Evolutionary conservation across 148 eudicot genomes (phyloP), one percentile per base, ranked within the genome.

Genomic region (Nyssa sinensis): DNA sequence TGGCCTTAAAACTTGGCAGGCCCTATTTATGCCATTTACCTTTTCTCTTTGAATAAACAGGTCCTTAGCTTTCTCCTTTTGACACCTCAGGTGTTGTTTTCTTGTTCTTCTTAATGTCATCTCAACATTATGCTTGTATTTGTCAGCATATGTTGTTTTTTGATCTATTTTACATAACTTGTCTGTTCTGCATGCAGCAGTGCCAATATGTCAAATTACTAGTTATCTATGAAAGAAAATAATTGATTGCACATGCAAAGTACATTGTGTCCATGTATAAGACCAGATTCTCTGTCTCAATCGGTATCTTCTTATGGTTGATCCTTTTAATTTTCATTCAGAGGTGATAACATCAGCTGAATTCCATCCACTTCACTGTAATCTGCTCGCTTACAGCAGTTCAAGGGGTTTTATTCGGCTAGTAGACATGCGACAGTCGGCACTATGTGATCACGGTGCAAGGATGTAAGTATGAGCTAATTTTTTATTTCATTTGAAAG

Each of bases 261-360:
- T 55, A 35, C 41, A 31, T 60, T 25, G 12, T 23, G 57, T 67
- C 71, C 69, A 29, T 80, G 23, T 75, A 3, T 83, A 68, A 62
- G 44, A 29, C 35, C 63, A 21, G 17, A 58, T 66, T 74, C 12
- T 69, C 13, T 32, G 29, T 21, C 61, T 41, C 49, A 33, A 14
- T 62, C 3, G 3, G 9, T 41, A 57, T 64, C 33, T 37, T 5
- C 35, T 64, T 35, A 1, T 33, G 27, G 41, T 57, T 53, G 55
- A 61, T 33, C n/a, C 64, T 69, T 23, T 73, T 23, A 7, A 23
- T 60, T 69, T 57, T 74, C 11, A 13, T 35, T 77, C 79, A 86
- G 90, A 86, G 90, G 90, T 86, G 77, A 86, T 86, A 66, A 86
- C 87, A 67, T 78, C 90, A 65, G 87, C 87, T 60, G 90, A 84